These are phyloP conservation scores for Pseudoneurospora amorphoporcata DNA, from an alignment of 495 filamentous ascomycete genomes.

Conservation along the genomic window DNA sequence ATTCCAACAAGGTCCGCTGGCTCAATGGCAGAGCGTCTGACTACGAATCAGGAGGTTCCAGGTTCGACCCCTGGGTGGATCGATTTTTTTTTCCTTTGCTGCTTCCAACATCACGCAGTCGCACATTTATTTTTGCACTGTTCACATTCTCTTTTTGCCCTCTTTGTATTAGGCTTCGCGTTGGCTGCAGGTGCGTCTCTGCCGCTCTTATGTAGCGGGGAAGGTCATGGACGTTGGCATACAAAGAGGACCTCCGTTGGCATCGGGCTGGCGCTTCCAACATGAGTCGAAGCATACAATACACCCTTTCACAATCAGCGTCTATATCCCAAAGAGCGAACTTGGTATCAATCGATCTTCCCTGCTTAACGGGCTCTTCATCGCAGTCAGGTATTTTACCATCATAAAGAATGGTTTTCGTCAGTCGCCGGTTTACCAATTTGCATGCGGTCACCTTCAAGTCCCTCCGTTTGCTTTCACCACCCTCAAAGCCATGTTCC, in stretches of 20 bases:
- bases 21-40: not conserved
- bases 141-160: not conserved
- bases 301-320: not conserved
- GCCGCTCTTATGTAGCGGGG: not conserved
- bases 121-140: not conserved
- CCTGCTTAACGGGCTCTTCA: not conserved
- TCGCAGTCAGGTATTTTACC: not conserved
- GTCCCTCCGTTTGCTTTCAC: not conserved
- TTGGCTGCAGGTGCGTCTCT: not conserved
- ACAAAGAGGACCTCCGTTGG: not conserved
- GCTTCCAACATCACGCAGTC: not conserved
- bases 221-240: not conserved
- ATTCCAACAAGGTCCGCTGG: not conserved
- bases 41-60: not conserved
- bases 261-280: not conserved
- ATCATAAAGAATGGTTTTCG: not conserved
- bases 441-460: not conserved
- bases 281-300: not conserved
- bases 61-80: not conserved
- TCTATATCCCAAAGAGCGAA: not conserved
- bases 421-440: not conserved
- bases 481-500: not conserved
- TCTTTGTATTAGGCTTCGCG: not conserved
- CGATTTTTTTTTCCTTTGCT: not conserved
- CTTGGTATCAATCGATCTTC: too few species aligned